These are phyloP conservation scores for Aquilaria yunnanensis DNA, from an alignment of 345 rosid species.

Conservation along the genomic window DNA sequence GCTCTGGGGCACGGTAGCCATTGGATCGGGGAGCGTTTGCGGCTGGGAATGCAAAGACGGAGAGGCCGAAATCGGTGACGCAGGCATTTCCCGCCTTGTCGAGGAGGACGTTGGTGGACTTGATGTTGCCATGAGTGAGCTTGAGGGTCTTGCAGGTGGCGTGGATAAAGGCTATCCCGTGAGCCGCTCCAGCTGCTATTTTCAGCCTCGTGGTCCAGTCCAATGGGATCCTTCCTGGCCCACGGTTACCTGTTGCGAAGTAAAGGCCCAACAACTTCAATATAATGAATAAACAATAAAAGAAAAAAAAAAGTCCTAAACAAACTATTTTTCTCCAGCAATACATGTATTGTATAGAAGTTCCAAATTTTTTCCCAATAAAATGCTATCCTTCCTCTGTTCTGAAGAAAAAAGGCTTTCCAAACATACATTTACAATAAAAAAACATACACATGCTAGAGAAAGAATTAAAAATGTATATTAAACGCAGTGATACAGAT, in stretches of 20 bases:
- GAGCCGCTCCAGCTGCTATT: conserved; percentile 77
- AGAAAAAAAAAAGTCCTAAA: neutral
- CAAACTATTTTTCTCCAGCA: neutral
- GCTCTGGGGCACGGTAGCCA: conserved; percentile 75
- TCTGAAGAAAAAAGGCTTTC: too few species aligned
- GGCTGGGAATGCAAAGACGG: conserved; percentile 37
- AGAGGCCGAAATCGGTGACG: conserved; percentile 67
- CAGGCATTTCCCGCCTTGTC: conserved; percentile 61
- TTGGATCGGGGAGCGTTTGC: conserved; percentile 38
- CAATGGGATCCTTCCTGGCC: conserved; percentile 82
- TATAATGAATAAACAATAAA: neutral
- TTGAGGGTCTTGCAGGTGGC: conserved; percentile 62
- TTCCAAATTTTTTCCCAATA: too few species aligned
- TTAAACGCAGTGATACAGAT: too few species aligned
- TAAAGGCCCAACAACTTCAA: neutral
- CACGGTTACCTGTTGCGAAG: conserved; percentile 63
- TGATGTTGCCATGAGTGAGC: conserved; percentile 80
- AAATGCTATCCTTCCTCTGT: too few species aligned
- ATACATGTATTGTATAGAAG: too few species aligned
- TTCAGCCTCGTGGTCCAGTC: conserved; percentile 87
- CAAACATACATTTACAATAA: too few species aligned
- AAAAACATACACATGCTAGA: too few species aligned
- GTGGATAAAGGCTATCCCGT: conserved; percentile 72
- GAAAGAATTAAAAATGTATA: too few species aligned
- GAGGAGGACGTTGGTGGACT: conserved; percentile 75